Conservation (phyloP, 805 yeast species). For the Debaryomyces prosopidis region DNA sequence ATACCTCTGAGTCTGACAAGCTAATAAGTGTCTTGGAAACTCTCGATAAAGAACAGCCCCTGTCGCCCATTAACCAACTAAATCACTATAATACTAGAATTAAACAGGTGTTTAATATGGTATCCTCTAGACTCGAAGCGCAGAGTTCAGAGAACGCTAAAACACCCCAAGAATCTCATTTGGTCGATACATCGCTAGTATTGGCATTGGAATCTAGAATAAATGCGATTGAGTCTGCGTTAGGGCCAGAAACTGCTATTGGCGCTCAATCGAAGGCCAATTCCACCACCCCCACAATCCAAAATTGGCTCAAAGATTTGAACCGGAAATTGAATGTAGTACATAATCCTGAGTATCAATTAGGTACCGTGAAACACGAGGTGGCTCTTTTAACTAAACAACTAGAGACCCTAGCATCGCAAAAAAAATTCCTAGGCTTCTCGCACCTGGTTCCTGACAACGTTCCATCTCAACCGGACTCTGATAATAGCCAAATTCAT, state of each 20-base stretch:
- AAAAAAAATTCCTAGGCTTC: slow-evolving; percentile 14
- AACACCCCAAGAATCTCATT: neutral
- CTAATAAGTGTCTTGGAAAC: slow-evolving; percentile 6
- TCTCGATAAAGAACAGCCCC: slow-evolving; percentile 3
- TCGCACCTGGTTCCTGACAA: slow-evolving; percentile 1
- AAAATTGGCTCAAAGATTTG: slow-evolving; percentile 29
- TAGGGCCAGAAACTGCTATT: slow-evolving; percentile 18
- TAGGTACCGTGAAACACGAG: slow-evolving; percentile 23
- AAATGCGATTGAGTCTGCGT: slow-evolving; percentile 16
- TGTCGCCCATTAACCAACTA: neutral
- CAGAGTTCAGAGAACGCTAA: neutral
- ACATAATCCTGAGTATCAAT: slow-evolving; percentile 33
- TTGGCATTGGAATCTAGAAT: slow-evolving; percentile 28
- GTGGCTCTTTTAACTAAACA: slow-evolving; percentile 24
- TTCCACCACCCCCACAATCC: slow-evolving; percentile 16
- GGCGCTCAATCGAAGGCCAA: slow-evolving; percentile 3
- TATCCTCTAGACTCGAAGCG: neutral
- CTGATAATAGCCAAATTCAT: neutral
- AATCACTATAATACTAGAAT: slow-evolving; percentile 6
- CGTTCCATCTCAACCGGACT: neutral
- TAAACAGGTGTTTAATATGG: slow-evolving; percentile 7
- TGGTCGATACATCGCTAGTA: slow-evolving; percentile 9
- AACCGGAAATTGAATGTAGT: slow-evolving; percentile 33
- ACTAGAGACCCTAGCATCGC: slow-evolving; percentile 23
- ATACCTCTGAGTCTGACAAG: slow-evolving; percentile 4